A percentile compares a stretch with the other conserved stretches of the same genome.
These are phyloP conservation scores for Ophiostoma novo-ulmi DNA, from an alignment of 2,329 filamentous ascomycete genomes.

Conservation along the genomic window DNA sequence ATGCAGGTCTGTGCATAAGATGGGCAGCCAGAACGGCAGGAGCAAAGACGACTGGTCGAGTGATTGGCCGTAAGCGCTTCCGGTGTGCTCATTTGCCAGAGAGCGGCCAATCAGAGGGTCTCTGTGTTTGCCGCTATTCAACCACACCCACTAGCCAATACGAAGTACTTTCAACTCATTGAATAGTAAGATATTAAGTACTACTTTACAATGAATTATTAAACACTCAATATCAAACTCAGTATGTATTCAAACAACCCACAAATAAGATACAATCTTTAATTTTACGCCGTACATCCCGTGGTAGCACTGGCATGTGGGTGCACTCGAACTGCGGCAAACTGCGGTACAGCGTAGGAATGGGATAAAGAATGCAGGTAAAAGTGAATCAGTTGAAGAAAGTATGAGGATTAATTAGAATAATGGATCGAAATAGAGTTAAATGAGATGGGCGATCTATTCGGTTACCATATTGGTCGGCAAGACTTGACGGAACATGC, in stretches of 20 bases:
- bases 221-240: no score
- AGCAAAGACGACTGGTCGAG: constrained; percentile 10
- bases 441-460: neutral
- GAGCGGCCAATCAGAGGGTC: neutral
- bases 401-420: neutral
- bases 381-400: neutral
- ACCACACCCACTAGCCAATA: neutral
- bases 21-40: neutral
- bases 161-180: no score
- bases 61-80: constrained; percentile 11
- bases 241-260: neutral
- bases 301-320: neutral
- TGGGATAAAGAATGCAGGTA: neutral
- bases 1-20: neutral
- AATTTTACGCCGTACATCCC: neutral
- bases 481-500: neutral
- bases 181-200: no score
- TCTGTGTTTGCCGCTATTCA: neutral
- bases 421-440: neutral
- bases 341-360: neutral
- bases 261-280: neutral
- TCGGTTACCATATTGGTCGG: neutral
- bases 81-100: constrained; percentile 1
- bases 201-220: no score
- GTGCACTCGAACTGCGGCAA: neutral